Conservation (phyloP, 495 filamentous ascomycete species). For the Lasiosphaeria miniovina region DNA sequence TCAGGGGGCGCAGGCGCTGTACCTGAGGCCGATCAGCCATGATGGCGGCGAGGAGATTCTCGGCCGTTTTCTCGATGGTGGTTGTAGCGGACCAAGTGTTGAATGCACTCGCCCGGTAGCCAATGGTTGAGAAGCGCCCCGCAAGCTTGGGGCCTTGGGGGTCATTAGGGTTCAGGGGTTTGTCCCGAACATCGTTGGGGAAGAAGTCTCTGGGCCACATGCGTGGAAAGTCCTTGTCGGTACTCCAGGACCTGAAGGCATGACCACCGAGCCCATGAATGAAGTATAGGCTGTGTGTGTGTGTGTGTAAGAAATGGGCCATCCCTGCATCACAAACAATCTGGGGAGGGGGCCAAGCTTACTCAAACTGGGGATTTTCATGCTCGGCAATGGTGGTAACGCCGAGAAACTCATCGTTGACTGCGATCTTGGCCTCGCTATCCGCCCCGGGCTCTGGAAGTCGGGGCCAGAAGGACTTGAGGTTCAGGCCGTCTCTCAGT, state of each 20-base stretch:
- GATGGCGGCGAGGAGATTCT: constrained; percentile 12
- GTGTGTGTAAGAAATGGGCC: background rate
- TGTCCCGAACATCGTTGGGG: constrained; percentile 10
- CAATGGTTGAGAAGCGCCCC: constrained; percentile 15
- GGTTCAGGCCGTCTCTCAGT: constrained; percentile 9
- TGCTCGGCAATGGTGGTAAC: constrained; percentile 20
- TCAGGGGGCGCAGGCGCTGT: background rate
- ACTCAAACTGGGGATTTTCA: constrained; percentile 21
- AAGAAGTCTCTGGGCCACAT: constrained; percentile 20
- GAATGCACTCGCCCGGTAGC: constrained; percentile 9
- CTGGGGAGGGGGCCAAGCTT: background rate
- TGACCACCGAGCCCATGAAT: constrained; percentile 21
- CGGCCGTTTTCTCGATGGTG: constrained; percentile 15
- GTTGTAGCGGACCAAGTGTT: constrained; percentile 11
- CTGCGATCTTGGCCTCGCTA: constrained; percentile 3
- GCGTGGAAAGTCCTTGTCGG: constrained; percentile 10
- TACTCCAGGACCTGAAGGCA: constrained; percentile 18
- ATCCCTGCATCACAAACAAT: background rate
- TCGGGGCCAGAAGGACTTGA: constrained; percentile 8
- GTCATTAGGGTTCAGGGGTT: constrained; percentile 8
- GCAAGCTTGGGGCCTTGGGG: constrained; percentile 4
- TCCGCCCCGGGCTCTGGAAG: background rate
- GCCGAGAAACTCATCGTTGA: constrained; percentile 19
- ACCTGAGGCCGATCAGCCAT: constrained; percentile 15
- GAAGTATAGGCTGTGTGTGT: constrained; percentile 14